These are phyloP conservation scores for Malus asiatica DNA, from an alignment of 306 rosid species.

Conservation along the genomic window DNA sequence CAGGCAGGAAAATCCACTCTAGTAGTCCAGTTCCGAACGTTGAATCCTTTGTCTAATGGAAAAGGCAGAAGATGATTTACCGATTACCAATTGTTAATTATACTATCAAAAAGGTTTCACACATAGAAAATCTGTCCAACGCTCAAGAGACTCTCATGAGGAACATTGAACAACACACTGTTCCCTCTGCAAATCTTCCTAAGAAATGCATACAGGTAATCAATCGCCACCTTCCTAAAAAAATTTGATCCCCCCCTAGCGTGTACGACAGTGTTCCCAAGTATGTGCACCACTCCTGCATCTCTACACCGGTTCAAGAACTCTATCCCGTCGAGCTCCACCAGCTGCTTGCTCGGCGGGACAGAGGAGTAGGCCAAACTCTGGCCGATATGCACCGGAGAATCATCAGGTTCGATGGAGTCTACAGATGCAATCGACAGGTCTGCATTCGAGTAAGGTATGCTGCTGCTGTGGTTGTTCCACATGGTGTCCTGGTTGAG, in stretches of 20 bases:
- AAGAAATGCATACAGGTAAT: constrained; percentile 81
- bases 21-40: too few relatives aligned
- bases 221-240: constrained; percentile 67
- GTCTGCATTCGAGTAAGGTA: constrained; percentile 31
- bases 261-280: constrained; percentile 75
- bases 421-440: constrained; percentile 45
- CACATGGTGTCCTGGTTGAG: constrained; percentile 29
- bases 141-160: constrained; percentile 88
- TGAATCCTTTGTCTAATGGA: too few relatives aligned
- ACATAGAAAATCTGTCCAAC: constrained; percentile 86
- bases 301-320: constrained; percentile 70
- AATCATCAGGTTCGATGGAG: constrained; percentile 47
- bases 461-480: constrained; percentile 26
- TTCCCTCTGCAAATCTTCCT: constrained; percentile 88
- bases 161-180: constrained; percentile 82
- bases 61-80: too few relatives aligned
- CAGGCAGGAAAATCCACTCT: too few relatives aligned
- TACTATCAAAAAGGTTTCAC: background rate
- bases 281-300: constrained; percentile 92
- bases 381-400: constrained; percentile 31
- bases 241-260: constrained; percentile 70
- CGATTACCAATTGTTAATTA: too few relatives aligned
- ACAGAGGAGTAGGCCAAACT: constrained; percentile 28
- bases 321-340: constrained; percentile 60
- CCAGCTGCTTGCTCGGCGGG: constrained; percentile 42